phyloP scores from a whole-genome alignment of 1,139 yeast species.

The Saccharomyces hybrid region DNA sequence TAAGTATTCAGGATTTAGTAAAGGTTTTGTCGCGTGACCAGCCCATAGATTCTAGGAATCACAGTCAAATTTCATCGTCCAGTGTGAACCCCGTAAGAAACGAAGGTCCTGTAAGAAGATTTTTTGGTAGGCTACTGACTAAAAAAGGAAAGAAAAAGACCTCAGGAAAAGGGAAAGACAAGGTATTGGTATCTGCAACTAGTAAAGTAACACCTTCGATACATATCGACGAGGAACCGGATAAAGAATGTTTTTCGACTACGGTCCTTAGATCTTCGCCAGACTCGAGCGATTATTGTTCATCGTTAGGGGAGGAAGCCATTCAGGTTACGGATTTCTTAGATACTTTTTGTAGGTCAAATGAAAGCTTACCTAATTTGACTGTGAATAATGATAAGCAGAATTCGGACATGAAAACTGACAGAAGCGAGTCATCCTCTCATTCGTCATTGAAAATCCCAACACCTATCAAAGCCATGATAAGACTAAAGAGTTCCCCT shows the following conservation, averaged over 20 bases:
- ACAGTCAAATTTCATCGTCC: background rate
- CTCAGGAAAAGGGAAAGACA: background rate
- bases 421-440: constrained; percentile 4
- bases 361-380: background rate
- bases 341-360: background rate
- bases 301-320: constrained; percentile 4
- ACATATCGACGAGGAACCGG: background rate
- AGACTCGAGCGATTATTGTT: background rate
- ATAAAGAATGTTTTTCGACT: background rate
- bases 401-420: background rate
- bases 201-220: background rate
- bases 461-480: constrained; percentile 20
- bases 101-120: constrained; percentile 4
- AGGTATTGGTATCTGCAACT: background rate
- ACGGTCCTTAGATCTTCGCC: background rate
- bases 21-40: background rate
- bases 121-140: constrained; percentile 6
- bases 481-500: constrained; percentile 18
- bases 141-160: background rate
- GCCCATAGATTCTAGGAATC: background rate
- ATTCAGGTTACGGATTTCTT: constrained; percentile 3
- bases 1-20: constrained; percentile 10
- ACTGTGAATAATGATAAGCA: background rate
- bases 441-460: constrained; percentile 16
- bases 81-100: background rate